phyloP scores from a whole-genome alignment of 208 protist species.

The Trypanosoma caninum region DNA sequence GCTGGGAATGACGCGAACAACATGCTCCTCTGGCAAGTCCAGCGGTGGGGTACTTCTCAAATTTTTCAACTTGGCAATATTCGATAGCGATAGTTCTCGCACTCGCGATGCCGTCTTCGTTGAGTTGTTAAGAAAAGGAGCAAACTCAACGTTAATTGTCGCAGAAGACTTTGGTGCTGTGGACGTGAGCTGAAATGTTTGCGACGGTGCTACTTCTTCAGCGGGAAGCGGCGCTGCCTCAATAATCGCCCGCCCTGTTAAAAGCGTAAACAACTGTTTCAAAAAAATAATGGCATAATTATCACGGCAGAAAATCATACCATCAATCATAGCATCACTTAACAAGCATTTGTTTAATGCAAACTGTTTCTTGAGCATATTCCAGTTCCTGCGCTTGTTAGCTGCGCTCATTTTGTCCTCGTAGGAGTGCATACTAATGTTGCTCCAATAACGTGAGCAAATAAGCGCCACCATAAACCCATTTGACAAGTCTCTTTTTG shows the following conservation, averaged over 20 bases:
- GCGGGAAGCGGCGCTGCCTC: constrained; percentile 37
- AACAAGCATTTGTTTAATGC: constrained; percentile 54
- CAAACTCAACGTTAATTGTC: too few species aligned
- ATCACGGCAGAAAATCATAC: constrained; percentile 68
- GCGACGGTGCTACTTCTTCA: constrained; percentile 18
- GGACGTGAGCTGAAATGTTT: constrained; percentile 13
- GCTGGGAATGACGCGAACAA: not conserved
- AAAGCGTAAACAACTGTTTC: constrained; percentile 67
- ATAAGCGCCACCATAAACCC: constrained; percentile 93
- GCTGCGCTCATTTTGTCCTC: constrained; percentile 63
- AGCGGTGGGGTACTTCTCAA: not conserved
- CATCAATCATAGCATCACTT: constrained; percentile 66
- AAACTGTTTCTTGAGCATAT: constrained; percentile 67
- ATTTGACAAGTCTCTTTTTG: constrained; percentile 89
- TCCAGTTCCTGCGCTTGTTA: constrained; percentile 91
- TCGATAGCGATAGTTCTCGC: not conserved
- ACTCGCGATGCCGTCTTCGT: not conserved
- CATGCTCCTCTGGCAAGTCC: not conserved
- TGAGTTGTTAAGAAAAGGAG: not conserved
- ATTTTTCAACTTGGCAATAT: not conserved
- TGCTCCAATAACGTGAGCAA: constrained; percentile 89
- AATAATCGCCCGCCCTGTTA: constrained; percentile 66
- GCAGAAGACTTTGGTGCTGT: not conserved
- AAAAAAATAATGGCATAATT: constrained; percentile 75
- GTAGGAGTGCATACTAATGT: constrained; percentile 91